Evolutionary conservation across 495 filamentous ascomycete species (phyloP).

Genomic region (Aspergillus nanangensis): DNA sequence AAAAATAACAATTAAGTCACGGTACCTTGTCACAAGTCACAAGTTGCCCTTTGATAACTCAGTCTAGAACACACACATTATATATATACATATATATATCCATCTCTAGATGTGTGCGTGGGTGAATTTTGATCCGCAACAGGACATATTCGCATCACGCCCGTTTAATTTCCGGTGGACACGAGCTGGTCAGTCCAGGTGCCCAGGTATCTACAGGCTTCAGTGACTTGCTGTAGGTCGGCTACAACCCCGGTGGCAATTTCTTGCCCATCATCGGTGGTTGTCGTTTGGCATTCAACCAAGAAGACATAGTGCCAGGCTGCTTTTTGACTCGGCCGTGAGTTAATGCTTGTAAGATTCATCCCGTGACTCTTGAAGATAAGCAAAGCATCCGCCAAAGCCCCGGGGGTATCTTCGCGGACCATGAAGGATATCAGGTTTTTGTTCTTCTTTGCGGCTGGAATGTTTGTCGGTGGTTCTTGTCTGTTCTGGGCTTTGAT

Average conservation of each 20-base stretch:
- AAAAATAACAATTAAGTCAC: no score
- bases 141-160: no score
- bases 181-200: slow-evolving; percentile 42
- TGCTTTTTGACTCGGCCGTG: slow-evolving; percentile 67
- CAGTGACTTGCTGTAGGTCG: slow-evolving; percentile 26
- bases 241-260: slow-evolving; percentile 23
- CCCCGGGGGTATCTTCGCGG: slow-evolving; percentile 70
- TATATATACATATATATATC: not conserved
- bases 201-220: slow-evolving; percentile 35
- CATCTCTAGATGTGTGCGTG: not conserved
- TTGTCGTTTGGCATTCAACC: slow-evolving; percentile 72
- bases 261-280: slow-evolving; percentile 21
- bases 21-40: no score
- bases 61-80: no score
- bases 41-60: no score
- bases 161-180: not conserved
- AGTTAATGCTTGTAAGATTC: slow-evolving; percentile 89
- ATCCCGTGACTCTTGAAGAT: slow-evolving; percentile 68
- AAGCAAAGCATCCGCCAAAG: slow-evolving; percentile 72
- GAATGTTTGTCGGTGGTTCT: slow-evolving; percentile 5
- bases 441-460: slow-evolving; percentile 47
- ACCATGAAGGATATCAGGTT: slow-evolving; percentile 78
- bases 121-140: no score
- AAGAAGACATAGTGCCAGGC: slow-evolving; percentile 95
- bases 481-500: slow-evolving; percentile 5